Percentiles rank a stretch among this genome's conserved stretches.
Conservation (phyloP, 495 filamentous ascomycete species). For the Neurospora africana region DNA sequence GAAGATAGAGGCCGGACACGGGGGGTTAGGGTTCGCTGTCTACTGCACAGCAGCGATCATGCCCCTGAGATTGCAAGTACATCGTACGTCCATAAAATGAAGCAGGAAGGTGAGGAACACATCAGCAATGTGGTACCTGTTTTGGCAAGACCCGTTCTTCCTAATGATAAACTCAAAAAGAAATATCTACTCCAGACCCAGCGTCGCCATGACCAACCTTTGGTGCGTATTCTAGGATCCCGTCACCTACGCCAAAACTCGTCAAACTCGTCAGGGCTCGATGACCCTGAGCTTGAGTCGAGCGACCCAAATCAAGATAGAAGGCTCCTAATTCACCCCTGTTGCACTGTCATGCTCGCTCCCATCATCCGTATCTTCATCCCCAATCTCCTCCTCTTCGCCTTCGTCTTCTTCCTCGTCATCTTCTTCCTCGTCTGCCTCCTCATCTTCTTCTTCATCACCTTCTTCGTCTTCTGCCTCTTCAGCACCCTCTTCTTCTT, state of each 20-base stretch:
- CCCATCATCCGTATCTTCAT: neutral
- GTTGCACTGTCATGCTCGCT: neutral
- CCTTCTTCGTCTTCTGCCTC: neutral
- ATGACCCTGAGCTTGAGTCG: neutral
- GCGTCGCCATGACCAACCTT: neutral
- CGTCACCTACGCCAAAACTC: neutral
- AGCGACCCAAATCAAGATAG: neutral
- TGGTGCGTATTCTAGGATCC: neutral
- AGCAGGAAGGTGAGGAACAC: neutral
- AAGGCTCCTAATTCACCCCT: neutral
- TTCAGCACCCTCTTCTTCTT: neutral
- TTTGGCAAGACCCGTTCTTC: neutral
- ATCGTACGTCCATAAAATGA: neutral
- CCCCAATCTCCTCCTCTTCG: constrained; percentile 1
- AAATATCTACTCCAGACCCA: neutral
- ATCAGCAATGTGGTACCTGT: neutral
- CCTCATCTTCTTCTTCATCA: constrained; percentile 1
- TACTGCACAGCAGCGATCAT: neutral
- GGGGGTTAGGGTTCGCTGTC: neutral
- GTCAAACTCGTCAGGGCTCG: neutral
- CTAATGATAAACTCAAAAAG: neutral
- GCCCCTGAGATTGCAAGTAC: neutral
- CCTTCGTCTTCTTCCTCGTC: neutral
- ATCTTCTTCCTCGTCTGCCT: neutral
- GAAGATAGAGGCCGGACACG: neutral